Evolutionary conservation across 768 basidiomycete species (phyloP), one percentile per base, ranked within the genome.

Genomic region (Inosperma sp.): DNA sequence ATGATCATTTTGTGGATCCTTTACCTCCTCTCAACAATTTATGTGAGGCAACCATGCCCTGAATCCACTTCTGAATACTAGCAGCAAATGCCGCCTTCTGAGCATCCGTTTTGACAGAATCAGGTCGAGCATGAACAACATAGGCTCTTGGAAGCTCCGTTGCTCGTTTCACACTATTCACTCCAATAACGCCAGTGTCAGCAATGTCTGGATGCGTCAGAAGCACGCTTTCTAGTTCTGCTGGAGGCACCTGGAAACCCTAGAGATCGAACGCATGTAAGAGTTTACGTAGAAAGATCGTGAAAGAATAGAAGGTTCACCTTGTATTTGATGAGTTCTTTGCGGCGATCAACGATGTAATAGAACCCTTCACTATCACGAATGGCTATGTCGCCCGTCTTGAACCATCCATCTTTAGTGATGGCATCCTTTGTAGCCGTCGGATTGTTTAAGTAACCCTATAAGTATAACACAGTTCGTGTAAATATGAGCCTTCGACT

Each of bases 231-330:
- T 94, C 92, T 4, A 94, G 76, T 58, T 93, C 91, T 2, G 92
- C 91, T 0, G 91, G 91, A 6, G 92, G 82, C 14, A 93, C 91
- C 79, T 88, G 88, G 71, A 84, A 88, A 16, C 86, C 88, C 80
- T 87, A 58, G 35, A 53, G 22, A 41, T 29, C 30, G 31, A 55
- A 17, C 27, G 9, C 23, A 36, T 50, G 13, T 45, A 19, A 42
- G 30, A 51, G 13, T 25, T 41, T 7, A 3, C 16, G 13, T 22
- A 14, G 17, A 30, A n/a, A n/a, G n/a, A 3, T 12, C n/a, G 2
- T 17, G 29, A n/a, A 25, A 34, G 31, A 5, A 44, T 30, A 26
- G 3, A 7, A 35, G 16, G 29, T 58, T 17, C 35, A 72, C 82
- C 71, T 87, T 87, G 67, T 88, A 86, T 59, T 88, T 86, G 62